A percentile compares a stretch with the other conserved stretches of the same genome.
phyloP scores from a whole-genome alignment of 2,329 filamentous ascomycete species.

The Aspergillus sp. region DNA sequence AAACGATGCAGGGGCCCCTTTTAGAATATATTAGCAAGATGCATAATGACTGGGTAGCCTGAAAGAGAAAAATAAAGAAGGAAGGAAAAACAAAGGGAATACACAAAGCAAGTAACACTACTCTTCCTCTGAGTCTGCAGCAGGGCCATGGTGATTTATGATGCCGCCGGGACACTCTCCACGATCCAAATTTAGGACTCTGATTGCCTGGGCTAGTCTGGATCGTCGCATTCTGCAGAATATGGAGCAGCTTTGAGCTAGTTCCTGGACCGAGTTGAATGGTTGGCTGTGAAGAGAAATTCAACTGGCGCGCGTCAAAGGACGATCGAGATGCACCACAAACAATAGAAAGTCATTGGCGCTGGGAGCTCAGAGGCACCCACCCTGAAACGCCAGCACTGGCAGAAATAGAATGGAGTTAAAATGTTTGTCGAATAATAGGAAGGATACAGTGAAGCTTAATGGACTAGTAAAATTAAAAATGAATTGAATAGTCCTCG shows the following conservation, averaged over 20 bases:
- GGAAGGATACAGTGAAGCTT: neutral
- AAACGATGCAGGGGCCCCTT: neutral
- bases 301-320: constrained; percentile 20
- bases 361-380: neutral
- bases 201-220: neutral
- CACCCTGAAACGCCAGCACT: constrained; percentile 8
- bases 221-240: constrained; percentile 5
- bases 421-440: neutral
- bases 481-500: neutral
- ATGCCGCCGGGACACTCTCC: neutral
- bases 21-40: neutral
- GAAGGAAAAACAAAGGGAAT: neutral
- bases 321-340: neutral
- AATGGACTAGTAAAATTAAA: neutral
- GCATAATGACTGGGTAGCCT: neutral
- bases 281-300: constrained; percentile 13
- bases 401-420: constrained; percentile 4
- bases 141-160: neutral
- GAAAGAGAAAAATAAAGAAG: constrained; percentile 1
- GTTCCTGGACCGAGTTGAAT: neutral
- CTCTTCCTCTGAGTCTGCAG: neutral
- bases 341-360: constrained; percentile 8
- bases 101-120: neutral
- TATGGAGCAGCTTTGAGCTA: neutral
- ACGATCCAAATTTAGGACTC: neutral